Conservation (phyloP, 2,329 filamentous ascomycete species). For the Ceratocystis albifundus region DNA sequence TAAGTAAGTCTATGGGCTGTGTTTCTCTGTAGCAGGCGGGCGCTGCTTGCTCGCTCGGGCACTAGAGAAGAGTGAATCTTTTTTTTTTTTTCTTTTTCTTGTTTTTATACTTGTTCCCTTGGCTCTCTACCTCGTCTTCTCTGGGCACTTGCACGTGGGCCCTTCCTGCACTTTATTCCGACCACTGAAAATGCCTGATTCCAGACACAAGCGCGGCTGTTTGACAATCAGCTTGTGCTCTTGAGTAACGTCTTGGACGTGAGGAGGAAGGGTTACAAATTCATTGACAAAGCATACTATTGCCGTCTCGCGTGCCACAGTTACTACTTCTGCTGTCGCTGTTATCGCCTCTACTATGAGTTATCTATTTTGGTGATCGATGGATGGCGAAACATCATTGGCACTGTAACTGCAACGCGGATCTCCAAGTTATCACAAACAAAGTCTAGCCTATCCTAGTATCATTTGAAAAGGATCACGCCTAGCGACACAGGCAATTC, state of each 20-base stretch:
- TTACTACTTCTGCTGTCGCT: background rate
- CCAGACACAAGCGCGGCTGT: background rate
- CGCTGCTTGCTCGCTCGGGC: background rate
- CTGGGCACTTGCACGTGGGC: constrained; percentile 3
- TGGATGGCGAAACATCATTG: constrained; percentile 8
- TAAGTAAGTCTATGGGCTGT: no score
- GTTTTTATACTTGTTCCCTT: background rate
- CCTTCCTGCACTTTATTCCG: background rate
- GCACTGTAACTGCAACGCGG: constrained; percentile 3
- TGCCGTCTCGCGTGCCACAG: background rate
- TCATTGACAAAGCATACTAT: background rate
- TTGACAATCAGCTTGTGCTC: constrained; percentile 6
- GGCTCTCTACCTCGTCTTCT: background rate
- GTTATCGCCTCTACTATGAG: background rate
- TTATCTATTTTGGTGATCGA: background rate
- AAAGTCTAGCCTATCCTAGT: background rate
- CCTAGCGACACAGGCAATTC: background rate
- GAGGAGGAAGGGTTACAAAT: background rate
- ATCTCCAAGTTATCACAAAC: constrained; percentile 8
- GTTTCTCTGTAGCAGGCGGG: no score
- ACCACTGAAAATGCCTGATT: background rate
- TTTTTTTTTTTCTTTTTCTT: background rate
- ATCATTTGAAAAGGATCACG: background rate
- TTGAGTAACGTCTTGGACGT: background rate
- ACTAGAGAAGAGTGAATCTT: background rate